A percentile compares a stretch with the other conserved stretches of the same genome.
Evolutionary conservation across 108 stramenopile genomes (phyloP).

Genomic region (Fragilariopsis cylindrus): DNA sequence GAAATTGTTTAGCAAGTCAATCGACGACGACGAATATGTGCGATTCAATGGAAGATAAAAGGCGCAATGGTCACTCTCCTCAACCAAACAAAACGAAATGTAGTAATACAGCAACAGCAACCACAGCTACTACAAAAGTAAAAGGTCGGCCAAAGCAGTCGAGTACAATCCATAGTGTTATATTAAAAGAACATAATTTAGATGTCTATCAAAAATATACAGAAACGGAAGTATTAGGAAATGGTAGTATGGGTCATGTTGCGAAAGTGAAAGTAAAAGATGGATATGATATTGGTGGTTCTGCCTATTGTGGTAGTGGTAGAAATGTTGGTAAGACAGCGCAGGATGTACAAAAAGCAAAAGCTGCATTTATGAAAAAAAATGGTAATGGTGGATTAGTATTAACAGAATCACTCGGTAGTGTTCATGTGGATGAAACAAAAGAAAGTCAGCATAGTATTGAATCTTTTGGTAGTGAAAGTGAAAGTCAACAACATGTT

Average conservation of each 20-base stretch:
- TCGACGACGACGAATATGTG: too few relatives aligned
- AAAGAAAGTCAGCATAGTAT: neutral
- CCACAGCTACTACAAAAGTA: neutral
- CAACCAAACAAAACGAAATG: too few relatives aligned
- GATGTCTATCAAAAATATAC: conserved; percentile 60
- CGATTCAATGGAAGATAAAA: too few relatives aligned
- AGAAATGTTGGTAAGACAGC: neutral
- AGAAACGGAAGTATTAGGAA: conserved; percentile 57
- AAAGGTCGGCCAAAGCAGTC: neutral
- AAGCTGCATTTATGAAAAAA: neutral
- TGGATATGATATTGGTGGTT: conserved; percentile 48
- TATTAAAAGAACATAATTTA: conserved; percentile 36
- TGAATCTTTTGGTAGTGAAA: neutral
- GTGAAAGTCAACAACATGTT: neutral
- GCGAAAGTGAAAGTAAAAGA: conserved; percentile 54
- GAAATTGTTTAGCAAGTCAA: neutral
- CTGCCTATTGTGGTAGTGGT: conserved; percentile 23
- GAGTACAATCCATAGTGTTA: conserved; percentile 29
- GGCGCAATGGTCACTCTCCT: too few relatives aligned
- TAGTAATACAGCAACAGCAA: too few relatives aligned
- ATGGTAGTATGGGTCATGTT: conserved; percentile 77
- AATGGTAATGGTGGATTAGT: neutral
- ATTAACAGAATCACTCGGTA: too few relatives aligned
- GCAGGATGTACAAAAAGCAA: neutral
- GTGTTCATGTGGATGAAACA: too few relatives aligned